Base-by-base conservation (phyloP, 441 rosid genomes). In the Eutrema salsugineum region DNA sequence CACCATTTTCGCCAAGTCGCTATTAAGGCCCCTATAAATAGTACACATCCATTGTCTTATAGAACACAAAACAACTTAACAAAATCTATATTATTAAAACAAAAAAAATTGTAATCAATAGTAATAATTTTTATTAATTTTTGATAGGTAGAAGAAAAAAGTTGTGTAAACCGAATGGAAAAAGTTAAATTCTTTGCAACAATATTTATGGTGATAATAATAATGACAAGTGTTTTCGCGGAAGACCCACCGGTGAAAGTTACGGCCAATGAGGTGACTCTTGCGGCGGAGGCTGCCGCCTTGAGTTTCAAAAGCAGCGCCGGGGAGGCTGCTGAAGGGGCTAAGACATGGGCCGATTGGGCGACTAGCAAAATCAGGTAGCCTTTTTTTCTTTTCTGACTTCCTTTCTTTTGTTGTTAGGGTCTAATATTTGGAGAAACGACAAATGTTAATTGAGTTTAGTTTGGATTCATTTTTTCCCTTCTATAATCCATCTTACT, bases 291-390 rank as follows among this genome's bases (percentile, higher is more conserved):
- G 40, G 79, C 79, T 14, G 62, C 79, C 2, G 79, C 75, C 35
- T 39, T 50, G 8, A 76, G 79, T 49, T 63, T 76, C 35, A 76
- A 57, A 15, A 70, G 67, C 35, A 76, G 79, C 32, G 79, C 75
- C 0, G 75, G 79, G 8, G 79, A 76, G 3, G 79, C 75, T 63
- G 76, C 75, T 32, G 15, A 76, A 69, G 79, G 79, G 1, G 75
- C 79, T 49, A 76, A 53, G 15, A n/a, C 79, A 56, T 76, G 79
- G 79, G 75, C 46, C 7, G 67, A 63, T 70, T 76, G 79, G 79
- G 79, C 79, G 32, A 39, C 75, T 58, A 63, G 22, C 66, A 55
- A 47, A 56, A 8, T 76, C 70, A 63, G 62, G 79, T 76, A 11
- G 9, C 0, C 0, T 5, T 27, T 17, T 48, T 2, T 17, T 20